Base-by-base conservation (phyloP, 2,329 filamentous ascomycete genomes). In the Penicillium griseofulvum region DNA sequence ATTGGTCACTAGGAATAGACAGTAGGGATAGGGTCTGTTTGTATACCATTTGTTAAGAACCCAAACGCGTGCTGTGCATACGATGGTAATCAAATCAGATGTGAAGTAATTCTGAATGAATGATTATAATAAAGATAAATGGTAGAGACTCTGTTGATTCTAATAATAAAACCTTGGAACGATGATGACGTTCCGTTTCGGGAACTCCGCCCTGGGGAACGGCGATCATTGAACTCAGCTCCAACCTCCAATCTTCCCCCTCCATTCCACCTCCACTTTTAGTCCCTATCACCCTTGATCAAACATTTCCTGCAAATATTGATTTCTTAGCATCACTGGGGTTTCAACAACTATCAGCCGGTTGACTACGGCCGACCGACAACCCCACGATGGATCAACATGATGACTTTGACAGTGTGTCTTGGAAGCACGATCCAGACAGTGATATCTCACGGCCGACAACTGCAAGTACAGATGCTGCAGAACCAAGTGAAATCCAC, bases 321-420 rank as follows among this genome's bases (percentile, higher is more conserved):
- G 9, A 10, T 31, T 38, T 41, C 28, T 33, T 28, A 4, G 10
- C 37, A 50, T 47, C 19, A 42, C 49, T 52, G 49, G 56, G 31
- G 52, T 50, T 55, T 47, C 56, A 59, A 61, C 14, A 28, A 50
- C 39, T 42, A 45, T 56, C 41, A 45, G 53, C 47, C 54, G 62
- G 61, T 53, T 57, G 52, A 59, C 50, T 49, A 60, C 57, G 47
- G 57, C 44, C 38, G 52, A 55, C 56, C 54, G 52, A 55, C 45
- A 52, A 54, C 57, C 63, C 63, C 60, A 64, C 67, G 56, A 79
- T 78, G 76, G 75, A 78, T 60, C 68, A 76, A 57, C 73, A 80
- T 70, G 87, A 90, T 74, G 87, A 89, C 75, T 94, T 94, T 74
- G 89, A 90, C 70, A 89, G 84, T 70, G 85, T 93, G 59, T 88